These are phyloP conservation scores for Haplographium delicatum DNA, from an alignment of 495 filamentous ascomycete species.

Conservation along the genomic window DNA sequence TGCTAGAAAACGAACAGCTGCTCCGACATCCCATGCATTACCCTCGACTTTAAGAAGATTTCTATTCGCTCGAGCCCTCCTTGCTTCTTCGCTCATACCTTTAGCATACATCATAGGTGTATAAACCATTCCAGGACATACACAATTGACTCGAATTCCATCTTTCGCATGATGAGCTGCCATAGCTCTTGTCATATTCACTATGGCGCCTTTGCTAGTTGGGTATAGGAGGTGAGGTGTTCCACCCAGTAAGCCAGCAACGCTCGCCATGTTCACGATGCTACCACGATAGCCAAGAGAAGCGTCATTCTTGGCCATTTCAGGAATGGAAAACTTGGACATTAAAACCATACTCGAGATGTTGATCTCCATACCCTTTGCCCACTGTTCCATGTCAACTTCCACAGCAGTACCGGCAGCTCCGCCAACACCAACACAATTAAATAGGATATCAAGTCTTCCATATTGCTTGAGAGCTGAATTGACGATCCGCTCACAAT, in stretches of 20 bases:
- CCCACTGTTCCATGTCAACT: conserved; percentile 49
- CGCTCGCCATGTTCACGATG: conserved; percentile 54
- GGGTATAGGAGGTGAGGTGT: conserved; percentile 57
- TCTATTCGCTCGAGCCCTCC: conserved; percentile 40
- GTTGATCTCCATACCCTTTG: conserved; percentile 49
- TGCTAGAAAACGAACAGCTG: conserved; percentile 1
- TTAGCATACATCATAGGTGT: conserved; percentile 55
- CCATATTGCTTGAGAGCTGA: background rate
- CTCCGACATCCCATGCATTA: conserved; percentile 47
- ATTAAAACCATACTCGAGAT: conserved; percentile 55
- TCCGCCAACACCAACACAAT: conserved; percentile 52
- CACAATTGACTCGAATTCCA: conserved; percentile 54
- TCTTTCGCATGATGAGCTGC: conserved; percentile 49
- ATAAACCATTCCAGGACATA: conserved; percentile 57
- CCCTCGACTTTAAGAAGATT: conserved; percentile 50
- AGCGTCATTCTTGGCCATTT: conserved; percentile 43
- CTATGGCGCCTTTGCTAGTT: conserved; percentile 54
- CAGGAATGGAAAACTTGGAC: conserved; percentile 49
- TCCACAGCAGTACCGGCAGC: conserved; percentile 48
- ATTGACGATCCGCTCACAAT: background rate
- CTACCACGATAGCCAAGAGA: conserved; percentile 27
- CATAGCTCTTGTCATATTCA: conserved; percentile 56
- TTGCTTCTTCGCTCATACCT: conserved; percentile 44
- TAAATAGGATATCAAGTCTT: conserved; percentile 45
- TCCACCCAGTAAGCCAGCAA: conserved; percentile 52